Evolutionary conservation across 208 protist species (phyloP).

Genomic region (Acanthamoeba polyphaga): DNA sequence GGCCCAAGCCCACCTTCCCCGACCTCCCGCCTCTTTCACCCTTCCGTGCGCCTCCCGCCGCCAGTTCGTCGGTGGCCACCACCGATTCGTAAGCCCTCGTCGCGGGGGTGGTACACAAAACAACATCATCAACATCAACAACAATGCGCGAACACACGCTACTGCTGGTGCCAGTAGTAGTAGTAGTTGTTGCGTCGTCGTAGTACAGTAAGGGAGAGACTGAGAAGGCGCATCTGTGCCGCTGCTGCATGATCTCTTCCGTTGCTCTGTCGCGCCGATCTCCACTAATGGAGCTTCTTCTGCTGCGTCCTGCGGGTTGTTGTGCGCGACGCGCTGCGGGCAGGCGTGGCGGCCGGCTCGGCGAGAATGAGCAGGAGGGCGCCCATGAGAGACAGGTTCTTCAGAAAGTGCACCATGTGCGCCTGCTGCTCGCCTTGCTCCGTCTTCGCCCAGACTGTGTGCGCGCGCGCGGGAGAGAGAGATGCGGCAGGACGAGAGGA

Average conservation of each 20-base stretch:
- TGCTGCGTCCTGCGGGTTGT: background rate
- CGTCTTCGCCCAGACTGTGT: background rate
- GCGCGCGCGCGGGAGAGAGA: background rate
- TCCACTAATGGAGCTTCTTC: background rate
- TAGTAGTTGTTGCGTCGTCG: too few species aligned
- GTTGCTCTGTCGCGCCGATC: background rate
- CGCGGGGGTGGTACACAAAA: too few species aligned
- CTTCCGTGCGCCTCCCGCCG: too few species aligned
- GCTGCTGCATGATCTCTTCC: too few species aligned
- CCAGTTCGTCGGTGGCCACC: background rate
- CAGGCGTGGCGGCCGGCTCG: background rate
- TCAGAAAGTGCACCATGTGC: constrained; percentile 22
- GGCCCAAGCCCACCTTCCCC: background rate
- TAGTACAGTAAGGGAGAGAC: too few species aligned
- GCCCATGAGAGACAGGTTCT: background rate
- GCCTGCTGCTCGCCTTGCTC: background rate
- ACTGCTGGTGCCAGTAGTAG: too few species aligned
- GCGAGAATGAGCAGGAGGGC: background rate
- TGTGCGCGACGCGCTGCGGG: background rate
- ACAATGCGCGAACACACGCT: too few species aligned
- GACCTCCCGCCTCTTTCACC: background rate
- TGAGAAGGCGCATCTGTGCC: too few species aligned
- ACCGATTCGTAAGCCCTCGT: too few species aligned
- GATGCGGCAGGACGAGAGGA: background rate
- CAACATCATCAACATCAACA: too few species aligned